phyloP scores from a whole-genome alignment of 2,329 filamentous ascomycete species.

The Colletotrichum sp. region DNA sequence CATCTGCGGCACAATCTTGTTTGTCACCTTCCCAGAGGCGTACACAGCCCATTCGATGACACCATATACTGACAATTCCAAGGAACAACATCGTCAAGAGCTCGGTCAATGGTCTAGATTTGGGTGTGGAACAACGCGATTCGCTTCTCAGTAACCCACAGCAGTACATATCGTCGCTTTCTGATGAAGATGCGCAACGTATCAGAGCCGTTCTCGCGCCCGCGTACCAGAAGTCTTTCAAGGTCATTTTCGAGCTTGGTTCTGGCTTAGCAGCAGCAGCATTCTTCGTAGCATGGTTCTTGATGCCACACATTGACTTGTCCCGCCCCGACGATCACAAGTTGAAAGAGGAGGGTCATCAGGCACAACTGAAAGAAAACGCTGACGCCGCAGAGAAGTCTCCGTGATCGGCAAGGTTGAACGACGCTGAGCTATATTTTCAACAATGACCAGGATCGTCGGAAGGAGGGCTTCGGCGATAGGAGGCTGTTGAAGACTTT shows the following conservation, averaged over 20 bases:
- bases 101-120: constrained; percentile 29
- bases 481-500: neutral
- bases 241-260: constrained; percentile 41
- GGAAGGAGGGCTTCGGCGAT: neutral
- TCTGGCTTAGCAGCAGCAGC: constrained; percentile 38
- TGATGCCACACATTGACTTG: constrained; percentile 46
- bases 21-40: constrained; percentile 1
- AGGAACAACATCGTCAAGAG: constrained; percentile 42
- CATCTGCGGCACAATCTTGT: constrained; percentile 44
- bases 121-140: constrained; percentile 26
- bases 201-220: constrained; percentile 37
- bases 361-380: neutral
- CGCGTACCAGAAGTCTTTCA: constrained; percentile 39
- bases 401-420: neutral
- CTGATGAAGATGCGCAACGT: constrained; percentile 30
- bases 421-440: neutral
- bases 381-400: neutral
- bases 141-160: constrained; percentile 38
- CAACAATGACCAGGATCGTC: neutral
- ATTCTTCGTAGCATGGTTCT: constrained; percentile 39
- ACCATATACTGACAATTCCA: neutral
- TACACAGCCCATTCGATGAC: neutral
- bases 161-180: constrained; percentile 32
- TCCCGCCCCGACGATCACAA: constrained; percentile 39
- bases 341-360: constrained; percentile 31